Evolutionary conservation across 148 eudicot species (phyloP).

Genomic region (Diospyros kaki): DNA sequence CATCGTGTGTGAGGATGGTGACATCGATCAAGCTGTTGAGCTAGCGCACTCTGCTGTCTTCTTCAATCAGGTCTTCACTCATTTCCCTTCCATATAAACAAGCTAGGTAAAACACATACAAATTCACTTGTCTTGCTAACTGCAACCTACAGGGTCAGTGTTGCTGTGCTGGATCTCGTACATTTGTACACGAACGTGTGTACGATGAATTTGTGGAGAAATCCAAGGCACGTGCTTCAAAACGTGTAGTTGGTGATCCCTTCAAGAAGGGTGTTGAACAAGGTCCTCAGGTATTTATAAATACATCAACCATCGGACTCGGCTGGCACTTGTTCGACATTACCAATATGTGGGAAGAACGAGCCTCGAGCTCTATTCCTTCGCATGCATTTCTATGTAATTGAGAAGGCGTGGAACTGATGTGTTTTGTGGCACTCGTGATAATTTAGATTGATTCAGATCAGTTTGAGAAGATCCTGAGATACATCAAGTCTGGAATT

Average conservation of each 20-base stretch:
- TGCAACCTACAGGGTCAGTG: constrained; percentile 51
- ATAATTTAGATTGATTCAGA: constrained; percentile 43
- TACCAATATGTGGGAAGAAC: too few species aligned
- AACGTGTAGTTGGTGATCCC: constrained; percentile 60
- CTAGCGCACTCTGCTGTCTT: constrained; percentile 68
- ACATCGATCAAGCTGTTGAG: constrained; percentile 72
- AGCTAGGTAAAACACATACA: not conserved
- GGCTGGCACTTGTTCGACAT: not conserved
- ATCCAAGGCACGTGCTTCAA: constrained; percentile 44
- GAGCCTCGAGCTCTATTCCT: too few species aligned
- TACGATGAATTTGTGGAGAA: constrained; percentile 62
- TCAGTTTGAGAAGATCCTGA: constrained; percentile 55
- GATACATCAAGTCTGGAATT: constrained; percentile 44
- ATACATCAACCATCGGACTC: not conserved
- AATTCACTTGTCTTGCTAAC: not conserved
- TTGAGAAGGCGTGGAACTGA: not conserved
- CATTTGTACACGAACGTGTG: constrained; percentile 58
- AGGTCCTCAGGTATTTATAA: constrained; percentile 58
- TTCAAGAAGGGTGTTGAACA: constrained; percentile 57
- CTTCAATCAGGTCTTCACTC: constrained; percentile 53
- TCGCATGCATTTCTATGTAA: not conserved
- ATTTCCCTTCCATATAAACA: not conserved
- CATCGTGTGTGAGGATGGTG: constrained; percentile 79
- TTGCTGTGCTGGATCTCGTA: constrained; percentile 64
- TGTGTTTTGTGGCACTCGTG: not conserved